Base-by-base conservation (phyloP, 2,329 filamentous ascomycete species). In the Westerdykella aurantiaca region DNA sequence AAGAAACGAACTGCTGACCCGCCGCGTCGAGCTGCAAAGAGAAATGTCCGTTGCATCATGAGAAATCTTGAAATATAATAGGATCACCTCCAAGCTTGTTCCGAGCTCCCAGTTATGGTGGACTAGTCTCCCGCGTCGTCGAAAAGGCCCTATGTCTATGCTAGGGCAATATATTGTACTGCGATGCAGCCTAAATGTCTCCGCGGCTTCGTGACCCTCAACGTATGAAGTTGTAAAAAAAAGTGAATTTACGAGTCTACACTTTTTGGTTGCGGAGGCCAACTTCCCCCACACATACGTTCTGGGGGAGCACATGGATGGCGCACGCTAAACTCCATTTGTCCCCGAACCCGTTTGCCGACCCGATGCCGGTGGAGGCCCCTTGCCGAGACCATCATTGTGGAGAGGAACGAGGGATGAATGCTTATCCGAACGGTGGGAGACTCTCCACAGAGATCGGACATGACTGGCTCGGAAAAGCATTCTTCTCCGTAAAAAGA, bases 41-140 rank as follows among this genome's bases (percentile, higher is more conserved):
- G 58, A 9, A 63, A 57, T 45, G 60, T 60, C 39, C 58, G 53
- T 51, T 66, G 62, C 63, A 66, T 66, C 17, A 46, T 60, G 51
- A 48, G 33, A 16, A 18, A 29, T 29, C 25, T 4, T 29, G 25
- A 10, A 12, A 2, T 10, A 4, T 29, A 12, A 12, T 9, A 29
- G 25, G 11, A 10, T 29, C 10, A 12, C 25, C 25, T 29, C 11
- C 25, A 9, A 29, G 4, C 25, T 9, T 3, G 7, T 29, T 9
- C 11, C 7, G 10, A 29, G 25, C 25, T 29, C 25, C 25, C 25
- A 29, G 10, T 29, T 29, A 12, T 10, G 25, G 11, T 12, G 25
- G 11, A 29, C 10, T 4, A 12, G 3, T 5, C 4, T 29, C 11
- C 25, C 7, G 25, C 10, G 25, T 29, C 3, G 7, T 29, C 7